Evolutionary conservation across 441 rosid genomes (phyloP).

Genomic region (Pelargonium hybrid): DNA sequence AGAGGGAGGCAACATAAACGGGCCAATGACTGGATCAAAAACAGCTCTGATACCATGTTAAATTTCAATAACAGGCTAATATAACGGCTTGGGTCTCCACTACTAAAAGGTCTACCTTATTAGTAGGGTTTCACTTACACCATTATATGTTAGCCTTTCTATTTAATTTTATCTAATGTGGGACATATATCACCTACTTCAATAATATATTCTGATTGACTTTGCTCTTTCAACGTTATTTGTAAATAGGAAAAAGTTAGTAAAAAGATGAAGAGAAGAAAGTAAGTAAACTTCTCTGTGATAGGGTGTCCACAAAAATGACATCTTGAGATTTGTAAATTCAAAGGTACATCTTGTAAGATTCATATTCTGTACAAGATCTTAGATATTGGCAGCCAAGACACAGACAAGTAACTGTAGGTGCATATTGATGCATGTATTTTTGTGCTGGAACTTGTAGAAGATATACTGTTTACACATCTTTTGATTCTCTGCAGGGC

Average conservation of each 20-base stretch:
- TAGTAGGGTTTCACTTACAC: too few relatives aligned
- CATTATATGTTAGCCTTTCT: too few relatives aligned
- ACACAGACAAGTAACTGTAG: not conserved
- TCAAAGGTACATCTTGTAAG: not conserved
- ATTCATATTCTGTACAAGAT: not conserved
- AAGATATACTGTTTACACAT: not conserved
- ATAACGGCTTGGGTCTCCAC: too few relatives aligned
- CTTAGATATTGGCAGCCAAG: not conserved
- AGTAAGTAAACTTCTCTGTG: not conserved
- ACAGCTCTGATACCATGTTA: too few relatives aligned
- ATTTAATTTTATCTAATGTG: too few relatives aligned
- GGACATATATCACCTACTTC: too few relatives aligned
- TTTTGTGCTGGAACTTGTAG: not conserved
- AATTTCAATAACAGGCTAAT: too few relatives aligned
- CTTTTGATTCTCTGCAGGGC: constrained; percentile 36
- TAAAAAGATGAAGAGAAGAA: too few relatives aligned
- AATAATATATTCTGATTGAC: not conserved
- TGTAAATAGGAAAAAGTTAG: not conserved
- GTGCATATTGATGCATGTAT: not conserved
- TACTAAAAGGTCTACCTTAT: too few relatives aligned
- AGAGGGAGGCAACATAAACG: too few relatives aligned
- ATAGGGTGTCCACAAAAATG: not conserved
- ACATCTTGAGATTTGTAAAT: not conserved
- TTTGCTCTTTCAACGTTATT: not conserved
- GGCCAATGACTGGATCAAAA: too few relatives aligned